phyloP scores from a whole-genome alignment of 1,284 basidiomycete genomes.

The Cystobasidium pallidum region DNA sequence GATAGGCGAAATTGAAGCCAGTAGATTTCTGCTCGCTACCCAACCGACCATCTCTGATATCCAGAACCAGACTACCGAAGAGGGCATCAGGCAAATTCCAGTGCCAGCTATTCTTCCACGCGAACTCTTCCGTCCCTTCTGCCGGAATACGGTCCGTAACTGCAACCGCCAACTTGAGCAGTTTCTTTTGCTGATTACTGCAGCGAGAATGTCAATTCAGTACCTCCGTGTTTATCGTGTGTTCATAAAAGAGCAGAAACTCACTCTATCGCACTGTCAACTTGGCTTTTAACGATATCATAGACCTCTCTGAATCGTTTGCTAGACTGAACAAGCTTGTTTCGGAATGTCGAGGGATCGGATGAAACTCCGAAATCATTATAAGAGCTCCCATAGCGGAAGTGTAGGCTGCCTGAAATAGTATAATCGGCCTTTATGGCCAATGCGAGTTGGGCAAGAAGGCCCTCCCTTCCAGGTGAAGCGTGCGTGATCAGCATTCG shows the following conservation, averaged over 20 bases:
- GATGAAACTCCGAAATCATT: constrained; percentile 95
- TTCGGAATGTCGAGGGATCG: constrained; percentile 84
- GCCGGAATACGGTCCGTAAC: constrained; percentile 80
- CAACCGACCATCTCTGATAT: constrained; percentile 86
- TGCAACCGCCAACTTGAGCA: constrained; percentile 85
- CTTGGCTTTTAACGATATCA: constrained; percentile 89
- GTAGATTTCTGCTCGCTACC: constrained; percentile 89
- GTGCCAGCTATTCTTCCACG: constrained; percentile 99
- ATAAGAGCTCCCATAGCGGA: constrained; percentile 93
- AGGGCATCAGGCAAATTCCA: constrained; percentile 81
- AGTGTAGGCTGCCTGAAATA: constrained; percentile 91
- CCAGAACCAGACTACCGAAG: constrained; percentile 83
- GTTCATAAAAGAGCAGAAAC: constrained; percentile 46
- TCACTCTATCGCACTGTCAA: constrained; percentile 84
- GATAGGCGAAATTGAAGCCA: constrained; percentile 95
- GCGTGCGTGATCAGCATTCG: constrained; percentile 91
- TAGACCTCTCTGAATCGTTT: constrained; percentile 86
- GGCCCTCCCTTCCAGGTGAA: constrained; percentile 87
- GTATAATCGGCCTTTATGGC: constrained; percentile 93
- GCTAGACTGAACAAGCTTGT: constrained; percentile 77
- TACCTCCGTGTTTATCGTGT: too few relatives aligned
- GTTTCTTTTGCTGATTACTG: constrained; percentile 77
- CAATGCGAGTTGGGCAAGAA: constrained; percentile 86
- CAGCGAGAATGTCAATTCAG: background rate
- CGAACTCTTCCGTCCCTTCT: constrained; percentile 72